Base-by-base conservation (phyloP, 1,284 basidiomycete genomes). In the Trichosporon coremiiforme region DNA sequence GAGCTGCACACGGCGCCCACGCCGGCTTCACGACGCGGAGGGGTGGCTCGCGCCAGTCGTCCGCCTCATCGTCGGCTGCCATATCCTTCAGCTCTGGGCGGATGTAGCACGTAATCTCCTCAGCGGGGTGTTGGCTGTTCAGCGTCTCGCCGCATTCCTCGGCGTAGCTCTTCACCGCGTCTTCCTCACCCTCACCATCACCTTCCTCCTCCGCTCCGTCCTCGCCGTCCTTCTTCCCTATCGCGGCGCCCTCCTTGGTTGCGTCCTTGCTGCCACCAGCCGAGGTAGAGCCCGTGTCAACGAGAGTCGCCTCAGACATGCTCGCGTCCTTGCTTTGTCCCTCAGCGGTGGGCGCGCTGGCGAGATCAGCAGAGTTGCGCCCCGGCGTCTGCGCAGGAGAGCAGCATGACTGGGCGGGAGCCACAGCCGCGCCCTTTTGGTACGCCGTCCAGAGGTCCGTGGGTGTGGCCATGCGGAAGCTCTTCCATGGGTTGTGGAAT, bases 401-500 rank as follows among this genome's bases (percentile, higher is more conserved):
- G 31, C 57, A 62, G 57, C 57, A 62, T 31, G 53, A 15, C 66
- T 71, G 76, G 66, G 79, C 74, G 2, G 73, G 65, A 9, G 80
- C 82, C 5, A 84, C 71, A 1, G 78, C 77, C 17, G 83, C 82
- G 1, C 83, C 83, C 53, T 77, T 75, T 65, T 79, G 75, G 69
- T 80, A 82, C 0, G 82, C 77, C 10, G 73, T 66, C 70, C 75
- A 82, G 4, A 78, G 77, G 66, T 84, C 83, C 6, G 55, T 68
- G 29, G 80, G 66, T 0, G 76, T 75, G 2, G 80, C 76, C 2
- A 76, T 69, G 12, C 80, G 76, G 71, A 80, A 84, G 8, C 80
- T 82, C 53, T 78, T 78, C 83, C 83, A 84, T 0, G 83, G 83
- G 70, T 84, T 84, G 68, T 76, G 72, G 70, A 83, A 84, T 67